Evolutionary conservation across 345 rosid genomes (phyloP).

Genomic region (Syzygium aqueum): DNA sequence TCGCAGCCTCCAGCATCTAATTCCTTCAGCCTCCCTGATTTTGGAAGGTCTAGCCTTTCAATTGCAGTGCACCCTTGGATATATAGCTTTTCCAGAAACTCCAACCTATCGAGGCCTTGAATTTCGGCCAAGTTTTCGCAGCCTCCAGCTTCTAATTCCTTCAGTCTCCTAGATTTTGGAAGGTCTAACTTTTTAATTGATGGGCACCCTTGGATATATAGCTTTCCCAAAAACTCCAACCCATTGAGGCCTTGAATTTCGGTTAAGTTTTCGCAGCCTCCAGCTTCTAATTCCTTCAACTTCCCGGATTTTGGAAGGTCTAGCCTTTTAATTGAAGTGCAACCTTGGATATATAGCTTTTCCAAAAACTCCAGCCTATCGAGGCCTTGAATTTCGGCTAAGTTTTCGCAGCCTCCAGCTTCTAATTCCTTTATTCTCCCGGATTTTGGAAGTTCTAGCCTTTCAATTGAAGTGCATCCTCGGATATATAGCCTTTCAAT

Average conservation of each 20-base stretch:
- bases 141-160: accelerated
- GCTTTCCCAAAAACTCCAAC: background rate
- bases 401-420: background rate
- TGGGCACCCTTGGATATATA: background rate
- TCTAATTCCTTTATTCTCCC: background rate
- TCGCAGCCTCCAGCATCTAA: too few relatives aligned
- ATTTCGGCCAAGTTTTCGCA: background rate
- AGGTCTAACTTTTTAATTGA: background rate
- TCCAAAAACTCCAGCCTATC: background rate
- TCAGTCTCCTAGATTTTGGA: background rate
- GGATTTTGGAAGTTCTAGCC: background rate
- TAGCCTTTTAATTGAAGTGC: accelerated
- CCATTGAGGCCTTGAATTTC: background rate
- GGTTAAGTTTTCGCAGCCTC: background rate
- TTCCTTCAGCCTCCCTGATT: too few relatives aligned
- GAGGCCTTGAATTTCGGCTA: background rate
- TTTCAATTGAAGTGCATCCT: background rate
- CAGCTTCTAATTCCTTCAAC: background rate
- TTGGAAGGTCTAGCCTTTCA: background rate
- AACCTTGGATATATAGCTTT: background rate
- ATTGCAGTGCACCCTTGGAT: accelerated
- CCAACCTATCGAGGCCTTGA: background rate
- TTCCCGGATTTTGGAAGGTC: background rate
- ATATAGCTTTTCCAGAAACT: background rate
- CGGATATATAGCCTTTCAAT: background rate